A percentile compares a stretch with the other conserved stretches of the same genome.
Conservation (phyloP, 805 yeast species). For the Candida quercuum region DNA sequence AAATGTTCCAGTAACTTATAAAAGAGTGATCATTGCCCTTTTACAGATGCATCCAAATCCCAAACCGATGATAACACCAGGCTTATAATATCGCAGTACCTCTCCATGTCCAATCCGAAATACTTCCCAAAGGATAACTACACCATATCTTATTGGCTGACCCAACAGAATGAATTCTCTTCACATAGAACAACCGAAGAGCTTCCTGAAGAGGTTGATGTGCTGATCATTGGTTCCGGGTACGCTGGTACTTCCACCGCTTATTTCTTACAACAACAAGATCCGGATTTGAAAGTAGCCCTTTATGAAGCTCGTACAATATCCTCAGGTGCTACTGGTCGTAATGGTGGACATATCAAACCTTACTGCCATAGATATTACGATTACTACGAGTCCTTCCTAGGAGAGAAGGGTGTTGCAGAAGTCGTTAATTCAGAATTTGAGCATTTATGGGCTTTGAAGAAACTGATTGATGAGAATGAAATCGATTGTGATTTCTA, state of each 20-base stretch:
- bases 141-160: slow-evolving; percentile 17
- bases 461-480: slow-evolving; percentile 27
- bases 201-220: slow-evolving; percentile 33
- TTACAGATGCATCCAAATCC: background rate
- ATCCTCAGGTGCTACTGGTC: slow-evolving; percentile 41
- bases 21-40: background rate
- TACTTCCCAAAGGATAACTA: slow-evolving; percentile 15
- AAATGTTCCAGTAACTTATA: background rate
- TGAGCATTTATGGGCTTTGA: slow-evolving; percentile 28
- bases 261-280: slow-evolving; percentile 27
- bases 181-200: slow-evolving; percentile 9
- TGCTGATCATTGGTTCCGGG: slow-evolving; percentile 40
- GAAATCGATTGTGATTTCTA: slow-evolving; percentile 34
- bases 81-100: background rate
- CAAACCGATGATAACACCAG: background rate
- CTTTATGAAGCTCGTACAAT: slow-evolving; percentile 37
- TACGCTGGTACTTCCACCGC: slow-evolving; percentile 40
- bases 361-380: slow-evolving; percentile 24
- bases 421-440: slow-evolving; percentile 33
- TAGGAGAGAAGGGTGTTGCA: slow-evolving; percentile 26
- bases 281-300: slow-evolving; percentile 19
- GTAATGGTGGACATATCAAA: slow-evolving; percentile 46
- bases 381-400: slow-evolving; percentile 4
- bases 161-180: slow-evolving; percentile 13
- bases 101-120: slow-evolving; percentile 3